Base-by-base conservation (phyloP, 2,329 filamentous ascomycete genomes). In the Chrysoporthe puriensis region DNA sequence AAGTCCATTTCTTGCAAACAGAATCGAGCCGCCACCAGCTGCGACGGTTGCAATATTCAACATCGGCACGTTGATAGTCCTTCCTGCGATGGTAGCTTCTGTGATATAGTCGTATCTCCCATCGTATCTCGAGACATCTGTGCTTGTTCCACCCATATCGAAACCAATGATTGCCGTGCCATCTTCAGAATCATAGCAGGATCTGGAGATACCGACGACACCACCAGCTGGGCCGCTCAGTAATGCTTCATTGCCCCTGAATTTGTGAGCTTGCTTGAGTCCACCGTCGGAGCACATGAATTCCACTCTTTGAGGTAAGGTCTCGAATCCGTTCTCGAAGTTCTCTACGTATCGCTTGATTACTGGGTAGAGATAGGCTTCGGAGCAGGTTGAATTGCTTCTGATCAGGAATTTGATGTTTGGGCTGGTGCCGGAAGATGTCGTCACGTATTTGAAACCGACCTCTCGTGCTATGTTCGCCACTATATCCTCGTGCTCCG, bases 11-110 rank as follows among this genome's bases (percentile, higher is more conserved):
- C 85, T 84, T 80, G 87, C 92, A 70, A 89, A 88, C 0, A 93
- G 79, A 5, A 83, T 81, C 0, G 79, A 82, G 7, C 83, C 83
- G 48, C 83, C 83, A 3, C 82, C 82, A 21, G 82, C 82, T 8
- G 82, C 82, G 2, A 93, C 90, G 0, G 90, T 93, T 75, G 91
- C 91, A 77, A 93, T 92, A 72, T 93, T 90, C 1, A 92, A 82
- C 73, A 92, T 90, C 0, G 90, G 90, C 1, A 86, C 89, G 69
- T 91, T 89, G 14, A 92, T 91, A 0, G 89, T 90, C 0, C 92
- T 87, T 36, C 90, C 88, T 0, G 90, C 89, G 4, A 90, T 88
- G 1, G 89, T 91, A 1, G 88, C 90, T 71, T 91, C 89, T 66
- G 91, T 91, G 14, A 92, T 88, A 72, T 93, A 89, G 66, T 92